phyloP scores from a whole-genome alignment of 164 flowering plant genomes.

The Platanus orientalis region DNA sequence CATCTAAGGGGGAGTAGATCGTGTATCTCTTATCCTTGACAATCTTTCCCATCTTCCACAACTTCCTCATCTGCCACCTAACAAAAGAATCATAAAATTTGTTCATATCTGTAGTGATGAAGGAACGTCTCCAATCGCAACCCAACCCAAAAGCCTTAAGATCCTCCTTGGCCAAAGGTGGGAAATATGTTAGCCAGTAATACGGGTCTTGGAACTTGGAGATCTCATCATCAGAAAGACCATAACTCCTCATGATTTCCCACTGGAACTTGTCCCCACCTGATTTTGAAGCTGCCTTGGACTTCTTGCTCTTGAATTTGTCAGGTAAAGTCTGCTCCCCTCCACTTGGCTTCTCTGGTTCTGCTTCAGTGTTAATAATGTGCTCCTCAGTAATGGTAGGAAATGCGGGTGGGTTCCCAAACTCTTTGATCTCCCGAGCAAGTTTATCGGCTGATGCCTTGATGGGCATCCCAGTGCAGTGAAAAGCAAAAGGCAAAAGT shows the following conservation, averaged over 20 bases:
- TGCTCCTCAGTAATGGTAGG: constrained; percentile 38
- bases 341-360: constrained; percentile 27
- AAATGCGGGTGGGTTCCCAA: constrained; percentile 65
- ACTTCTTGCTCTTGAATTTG: constrained; percentile 65
- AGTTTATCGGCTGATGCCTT: constrained; percentile 95
- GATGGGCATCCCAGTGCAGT: constrained; percentile 95
- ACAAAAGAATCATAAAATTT: constrained; percentile 80
- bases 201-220: constrained; percentile 62
- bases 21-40: constrained; percentile 76
- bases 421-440: constrained; percentile 44
- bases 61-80: constrained; percentile 85
- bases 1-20: constrained; percentile 77
- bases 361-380: constrained; percentile 10
- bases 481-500: constrained; percentile 82
- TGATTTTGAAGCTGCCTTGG: constrained; percentile 57
- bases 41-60: constrained; percentile 76
- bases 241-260: constrained; percentile 81
- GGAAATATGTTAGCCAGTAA: constrained; percentile 70
- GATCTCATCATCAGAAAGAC: constrained; percentile 67
- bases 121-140: constrained; percentile 88
- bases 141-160: constrained; percentile 87
- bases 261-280: constrained; percentile 53
- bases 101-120: constrained; percentile 77
- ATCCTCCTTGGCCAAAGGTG: constrained; percentile 78
- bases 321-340: constrained; percentile 33